Conservation (phyloP, 73 alveolate species). For the Tetrahymena borealis region DNA sequence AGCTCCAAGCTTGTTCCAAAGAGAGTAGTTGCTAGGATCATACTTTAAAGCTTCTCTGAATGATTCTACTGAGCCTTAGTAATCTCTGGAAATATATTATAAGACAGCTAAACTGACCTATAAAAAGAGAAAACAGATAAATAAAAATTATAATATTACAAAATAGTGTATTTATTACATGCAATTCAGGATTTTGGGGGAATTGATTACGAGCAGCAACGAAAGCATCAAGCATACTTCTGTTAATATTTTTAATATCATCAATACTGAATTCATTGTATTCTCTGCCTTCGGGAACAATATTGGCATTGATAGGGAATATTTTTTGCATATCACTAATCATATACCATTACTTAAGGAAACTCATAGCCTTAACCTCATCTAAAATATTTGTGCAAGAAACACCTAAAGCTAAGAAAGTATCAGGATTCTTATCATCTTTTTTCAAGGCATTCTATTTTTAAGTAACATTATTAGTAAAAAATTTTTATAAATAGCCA, state of each 20-base stretch:
- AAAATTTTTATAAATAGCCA: no score
- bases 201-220: constrained; percentile 47
- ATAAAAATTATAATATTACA: no score
- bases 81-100: constrained; percentile 58
- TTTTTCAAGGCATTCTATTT: constrained; percentile 38
- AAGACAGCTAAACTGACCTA: constrained; percentile 46
- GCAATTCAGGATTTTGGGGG: constrained; percentile 50
- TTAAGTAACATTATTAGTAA: no score
- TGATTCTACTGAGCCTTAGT: constrained; percentile 46
- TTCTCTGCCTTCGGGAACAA: constrained; percentile 15
- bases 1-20: constrained; percentile 91
- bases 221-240: constrained; percentile 34
- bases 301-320: not conserved
- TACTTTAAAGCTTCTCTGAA: constrained; percentile 58
- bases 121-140: no score
- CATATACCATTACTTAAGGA: constrained; percentile 24
- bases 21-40: constrained; percentile 71
- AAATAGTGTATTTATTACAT: not conserved
- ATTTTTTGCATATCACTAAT: constrained; percentile 2
- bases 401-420: constrained; percentile 69
- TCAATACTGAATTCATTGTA: constrained; percentile 4
- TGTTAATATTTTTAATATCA: constrained; percentile 21
- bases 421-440: constrained; percentile 73
- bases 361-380: constrained; percentile 57
- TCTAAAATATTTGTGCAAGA: constrained; percentile 76